These are phyloP conservation scores for Saccharomycopsis olivae DNA, from an alignment of 805 yeast genomes.

Conservation along the genomic window DNA sequence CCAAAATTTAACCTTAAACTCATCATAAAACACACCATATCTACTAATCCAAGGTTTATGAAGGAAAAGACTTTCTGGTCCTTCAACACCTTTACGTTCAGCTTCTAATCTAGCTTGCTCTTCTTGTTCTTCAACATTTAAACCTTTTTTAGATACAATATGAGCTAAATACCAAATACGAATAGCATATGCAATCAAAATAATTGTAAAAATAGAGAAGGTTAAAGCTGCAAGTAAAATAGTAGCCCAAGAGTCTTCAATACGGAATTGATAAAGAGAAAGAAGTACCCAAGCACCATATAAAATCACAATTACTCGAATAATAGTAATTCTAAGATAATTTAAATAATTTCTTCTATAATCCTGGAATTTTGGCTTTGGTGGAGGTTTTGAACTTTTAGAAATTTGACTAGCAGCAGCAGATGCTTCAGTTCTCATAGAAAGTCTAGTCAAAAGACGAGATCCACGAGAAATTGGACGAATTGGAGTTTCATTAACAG, in stretches of 20 bases:
- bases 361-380: slow-evolving; percentile 16
- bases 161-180: slow-evolving; percentile 22
- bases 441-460: slow-evolving; percentile 10
- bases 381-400: slow-evolving; percentile 4
- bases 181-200: slow-evolving; percentile 20
- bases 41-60: slow-evolving; percentile 24
- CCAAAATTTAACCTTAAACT: slow-evolving; percentile 24
- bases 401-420: not conserved
- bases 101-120: not conserved
- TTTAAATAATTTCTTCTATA: slow-evolving; percentile 21
- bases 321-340: slow-evolving; percentile 20
- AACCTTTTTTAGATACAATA: slow-evolving; percentile 19
- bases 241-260: slow-evolving; percentile 25
- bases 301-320: slow-evolving; percentile 23
- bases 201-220: slow-evolving; percentile 21
- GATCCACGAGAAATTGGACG: not conserved
- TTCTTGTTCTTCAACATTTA: no score
- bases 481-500: slow-evolving; percentile 3
- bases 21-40: slow-evolving; percentile 26
- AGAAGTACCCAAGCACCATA: slow-evolving; percentile 26
- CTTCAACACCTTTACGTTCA: not conserved
- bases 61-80: slow-evolving; percentile 19
- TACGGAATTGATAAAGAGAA: slow-evolving; percentile 24
- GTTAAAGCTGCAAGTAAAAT: slow-evolving; percentile 23
- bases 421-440: not conserved